phyloP scores from a whole-genome alignment of 176 grass and related monocot species.

The Lolium multiflorum region DNA sequence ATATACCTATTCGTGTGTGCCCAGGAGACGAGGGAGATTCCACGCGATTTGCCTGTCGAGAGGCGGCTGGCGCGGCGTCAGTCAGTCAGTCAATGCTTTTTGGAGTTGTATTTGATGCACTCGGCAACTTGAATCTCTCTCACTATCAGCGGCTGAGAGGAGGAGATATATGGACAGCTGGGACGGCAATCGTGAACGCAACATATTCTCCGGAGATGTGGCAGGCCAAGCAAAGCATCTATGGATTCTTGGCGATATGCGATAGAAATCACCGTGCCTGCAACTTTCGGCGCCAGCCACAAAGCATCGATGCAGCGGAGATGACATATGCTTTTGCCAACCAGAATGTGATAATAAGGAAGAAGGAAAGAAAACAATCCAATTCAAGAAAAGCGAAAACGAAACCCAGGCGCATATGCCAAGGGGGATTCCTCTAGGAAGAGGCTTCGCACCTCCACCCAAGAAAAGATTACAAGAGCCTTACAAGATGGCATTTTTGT shows the following conservation, averaged over 20 bases:
- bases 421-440: not conserved
- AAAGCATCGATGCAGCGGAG: too few species aligned
- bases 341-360: too few species aligned
- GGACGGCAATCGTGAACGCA: not conserved
- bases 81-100: not conserved
- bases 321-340: too few species aligned
- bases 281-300: not conserved
- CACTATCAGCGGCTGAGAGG: not conserved
- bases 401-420: not conserved
- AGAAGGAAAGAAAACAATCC: too few species aligned
- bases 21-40: not conserved
- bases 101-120: not conserved
- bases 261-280: not conserved
- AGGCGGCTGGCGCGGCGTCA: not conserved
- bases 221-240: not conserved
- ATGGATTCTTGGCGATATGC: not conserved
- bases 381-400: not conserved
- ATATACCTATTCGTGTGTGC: too few species aligned
- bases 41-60: not conserved
- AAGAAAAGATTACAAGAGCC: not conserved
- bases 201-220: constrained; percentile 4
- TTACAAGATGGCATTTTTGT: not conserved
- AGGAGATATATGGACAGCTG: not conserved
- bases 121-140: not conserved
- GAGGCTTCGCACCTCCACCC: not conserved